Base-by-base conservation (phyloP, 805 yeast genomes). In the Lipomyces kockii region DNA sequence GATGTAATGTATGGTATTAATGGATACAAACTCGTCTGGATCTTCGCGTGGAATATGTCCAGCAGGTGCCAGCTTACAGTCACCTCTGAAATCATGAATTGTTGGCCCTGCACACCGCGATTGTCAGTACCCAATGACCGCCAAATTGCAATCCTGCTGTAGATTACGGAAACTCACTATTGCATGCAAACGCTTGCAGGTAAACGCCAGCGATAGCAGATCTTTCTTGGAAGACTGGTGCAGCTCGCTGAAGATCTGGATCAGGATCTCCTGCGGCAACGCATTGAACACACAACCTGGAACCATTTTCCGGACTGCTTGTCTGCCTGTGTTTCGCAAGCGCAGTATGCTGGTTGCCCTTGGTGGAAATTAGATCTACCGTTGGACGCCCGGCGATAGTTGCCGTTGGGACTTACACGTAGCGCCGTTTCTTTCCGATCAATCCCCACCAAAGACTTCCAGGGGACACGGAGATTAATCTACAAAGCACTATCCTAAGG, bases 21-120 rank as follows among this genome's bases (percentile, higher is more conserved):
- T n/a, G 58, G 22, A 2, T 37, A 25, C 11, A 68, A 52, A 9
- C 64, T 43, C 17, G 56, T 58, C 37, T 55, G 53, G 37, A 64
- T 35, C 59, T 61, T 34, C 17, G 25, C 27, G 51, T 60, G 32
- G 62, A 67, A 61, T 12, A 52, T 53, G 52, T 67, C 70, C 29
- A 67, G 65, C 12, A 64, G 56, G 12, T 61, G 66, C 71, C 71
- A 68, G 9, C 62, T 61, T 11, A 68, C 56, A 7, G 39, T 43
- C n/a, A 68, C 60, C 8, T 65, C 64, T 7, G 66, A 62, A 9
- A 65, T 57, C 32, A 68, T n/a, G 57, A 68, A 68, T 55, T 68
- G 71, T 46, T 62, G 71, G n/a, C 66, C 70, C 71, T 67, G 17
- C 14, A n/a, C 11, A 11, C 49, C 22, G 8, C 25, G 22, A n/a